Percentiles rank a stretch among this genome's conserved stretches.
These are phyloP conservation scores for Russula griseocarnosa DNA, from an alignment of 768 basidiomycete species.

Conservation along the genomic window DNA sequence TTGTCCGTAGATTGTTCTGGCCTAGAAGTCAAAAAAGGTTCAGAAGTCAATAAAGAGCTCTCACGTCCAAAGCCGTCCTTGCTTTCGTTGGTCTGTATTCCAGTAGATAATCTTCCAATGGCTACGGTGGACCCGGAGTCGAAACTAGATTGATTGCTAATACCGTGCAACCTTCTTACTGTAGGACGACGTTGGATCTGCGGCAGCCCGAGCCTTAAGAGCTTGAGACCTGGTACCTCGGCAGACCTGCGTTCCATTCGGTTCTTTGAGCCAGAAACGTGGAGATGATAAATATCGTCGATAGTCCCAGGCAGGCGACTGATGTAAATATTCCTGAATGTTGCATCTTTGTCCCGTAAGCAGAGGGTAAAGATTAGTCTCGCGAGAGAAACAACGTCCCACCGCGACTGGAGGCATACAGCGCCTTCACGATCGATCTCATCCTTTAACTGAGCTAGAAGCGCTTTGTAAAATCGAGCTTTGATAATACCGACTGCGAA, in stretches of 20 bases:
- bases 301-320: background rate
- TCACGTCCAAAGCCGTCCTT: background rate
- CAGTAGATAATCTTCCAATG: background rate
- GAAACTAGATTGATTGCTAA: background rate
- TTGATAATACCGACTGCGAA: constrained; percentile 8
- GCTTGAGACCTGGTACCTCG: no score
- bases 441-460: background rate
- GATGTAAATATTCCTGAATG: constrained; percentile 4
- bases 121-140: background rate
- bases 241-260: no score
- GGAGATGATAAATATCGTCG: background rate
- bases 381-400: constrained; percentile 16
- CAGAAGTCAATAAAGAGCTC: background rate
- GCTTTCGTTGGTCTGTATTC: background rate
- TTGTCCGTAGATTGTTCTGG: background rate
- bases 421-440: background rate
- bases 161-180: no score
- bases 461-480: background rate
- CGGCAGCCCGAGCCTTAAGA: background rate
- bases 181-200: background rate
- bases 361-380: constrained; percentile 5
- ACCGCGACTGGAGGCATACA: constrained; percentile 4
- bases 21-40: background rate
- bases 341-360: background rate
- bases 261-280: background rate